Percentiles rank a stretch among this genome's conserved stretches.
Conservation (phyloP, 495 filamentous ascomycete genomes). For the Penicillium arizonense region DNA sequence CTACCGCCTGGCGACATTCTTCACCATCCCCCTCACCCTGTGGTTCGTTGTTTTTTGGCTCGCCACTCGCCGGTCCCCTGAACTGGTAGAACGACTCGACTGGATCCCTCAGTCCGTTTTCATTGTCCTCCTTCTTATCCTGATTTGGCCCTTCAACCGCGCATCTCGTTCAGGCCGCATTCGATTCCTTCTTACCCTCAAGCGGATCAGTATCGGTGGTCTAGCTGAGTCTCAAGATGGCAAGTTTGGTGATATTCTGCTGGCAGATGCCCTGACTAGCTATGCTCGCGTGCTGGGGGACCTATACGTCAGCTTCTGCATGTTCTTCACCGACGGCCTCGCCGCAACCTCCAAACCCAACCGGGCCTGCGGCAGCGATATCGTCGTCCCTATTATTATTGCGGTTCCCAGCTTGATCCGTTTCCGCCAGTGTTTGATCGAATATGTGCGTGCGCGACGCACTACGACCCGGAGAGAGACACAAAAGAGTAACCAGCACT, state of each 20-base stretch:
- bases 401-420: constrained; percentile 81
- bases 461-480: constrained; percentile 35
- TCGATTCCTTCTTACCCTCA: constrained; percentile 68
- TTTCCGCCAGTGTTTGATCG: constrained; percentile 87
- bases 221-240: constrained; percentile 78
- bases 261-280: constrained; percentile 93
- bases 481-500: constrained; percentile 76
- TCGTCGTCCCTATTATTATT: constrained; percentile 77
- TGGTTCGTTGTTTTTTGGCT: constrained; percentile 81
- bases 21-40: constrained; percentile 64
- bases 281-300: constrained; percentile 92
- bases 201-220: constrained; percentile 72
- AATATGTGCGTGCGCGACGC: constrained; percentile 71
- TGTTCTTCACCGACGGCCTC: constrained; percentile 70
- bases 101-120: constrained; percentile 81
- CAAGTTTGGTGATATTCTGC: constrained; percentile 89
- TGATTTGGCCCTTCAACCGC: constrained; percentile 69
- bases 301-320: constrained; percentile 83
- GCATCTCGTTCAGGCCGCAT: constrained; percentile 71
- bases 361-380: constrained; percentile 71
- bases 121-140: constrained; percentile 61
- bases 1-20: constrained; percentile 76
- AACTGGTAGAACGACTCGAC: constrained; percentile 69
- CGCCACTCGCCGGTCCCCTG: constrained; percentile 64
- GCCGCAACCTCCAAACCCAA: constrained; percentile 79